Percentiles rank a stretch among this genome's conserved stretches.
Evolutionary conservation across 768 basidiomycete species (phyloP).

Genomic region (Tremella yokohamensis): DNA sequence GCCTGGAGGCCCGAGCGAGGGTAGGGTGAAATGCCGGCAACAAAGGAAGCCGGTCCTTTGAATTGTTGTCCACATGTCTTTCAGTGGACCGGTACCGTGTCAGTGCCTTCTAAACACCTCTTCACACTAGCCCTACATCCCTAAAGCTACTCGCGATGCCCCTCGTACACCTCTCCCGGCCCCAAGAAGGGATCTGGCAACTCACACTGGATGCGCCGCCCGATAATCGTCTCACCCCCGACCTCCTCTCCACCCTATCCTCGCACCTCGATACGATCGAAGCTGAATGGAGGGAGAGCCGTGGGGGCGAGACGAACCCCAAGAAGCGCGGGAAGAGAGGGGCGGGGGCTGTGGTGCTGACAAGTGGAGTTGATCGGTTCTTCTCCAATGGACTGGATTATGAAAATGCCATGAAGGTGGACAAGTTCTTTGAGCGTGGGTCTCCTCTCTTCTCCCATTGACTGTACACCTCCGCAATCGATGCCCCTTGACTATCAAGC

Average conservation of each 20-base stretch:
- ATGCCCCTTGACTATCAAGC: background rate
- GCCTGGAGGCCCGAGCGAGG: too few relatives aligned
- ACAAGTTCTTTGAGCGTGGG: slow-evolving; percentile 49
- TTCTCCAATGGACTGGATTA: slow-evolving; percentile 52
- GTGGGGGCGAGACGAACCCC: slow-evolving; percentile 30
- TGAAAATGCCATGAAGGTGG: slow-evolving; percentile 44
- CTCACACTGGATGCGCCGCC: slow-evolving; percentile 48
- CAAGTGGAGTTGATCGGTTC: slow-evolving; percentile 43
- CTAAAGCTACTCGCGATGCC: slow-evolving; percentile 6
- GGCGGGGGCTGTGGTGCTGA: slow-evolving; percentile 47
- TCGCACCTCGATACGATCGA: slow-evolving; percentile 49
- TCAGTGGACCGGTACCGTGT: background rate
- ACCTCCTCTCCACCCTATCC: slow-evolving; percentile 41
- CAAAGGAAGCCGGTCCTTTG: too few relatives aligned
- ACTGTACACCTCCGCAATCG: background rate
- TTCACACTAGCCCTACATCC: background rate
- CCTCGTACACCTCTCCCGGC: slow-evolving; percentile 32
- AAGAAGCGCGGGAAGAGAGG: slow-evolving; percentile 29
- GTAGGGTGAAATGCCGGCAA: too few relatives aligned
- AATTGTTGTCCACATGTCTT: too few relatives aligned
- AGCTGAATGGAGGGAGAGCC: slow-evolving; percentile 43
- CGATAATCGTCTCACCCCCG: slow-evolving; percentile 51
- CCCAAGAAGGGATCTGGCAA: slow-evolving; percentile 34
- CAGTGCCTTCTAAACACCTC: background rate
- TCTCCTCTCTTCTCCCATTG: background rate